Evolutionary conservation across 139 green algal species (phyloP).

Genomic region (Picochlorum sp.): DNA sequence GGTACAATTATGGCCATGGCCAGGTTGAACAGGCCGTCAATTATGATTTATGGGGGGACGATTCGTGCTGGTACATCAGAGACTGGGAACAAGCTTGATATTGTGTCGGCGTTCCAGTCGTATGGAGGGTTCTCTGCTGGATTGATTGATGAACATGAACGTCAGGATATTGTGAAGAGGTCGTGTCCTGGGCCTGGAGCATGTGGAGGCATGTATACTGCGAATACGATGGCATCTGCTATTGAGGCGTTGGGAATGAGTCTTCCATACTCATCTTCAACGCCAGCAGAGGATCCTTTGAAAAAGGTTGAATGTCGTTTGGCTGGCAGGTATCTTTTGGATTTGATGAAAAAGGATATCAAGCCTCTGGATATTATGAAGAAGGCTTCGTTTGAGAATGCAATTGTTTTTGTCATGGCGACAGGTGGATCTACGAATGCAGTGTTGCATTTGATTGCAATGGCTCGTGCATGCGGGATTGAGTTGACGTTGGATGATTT

Average conservation of each 20-base stretch:
- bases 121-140: constrained; percentile 79
- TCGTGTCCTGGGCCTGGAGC: constrained; percentile 80
- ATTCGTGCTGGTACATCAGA: constrained; percentile 75
- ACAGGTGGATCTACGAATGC: constrained; percentile 94
- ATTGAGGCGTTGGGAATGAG: constrained; percentile 96
- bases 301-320: constrained; percentile 90
- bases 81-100: constrained; percentile 67
- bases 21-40: constrained; percentile 81
- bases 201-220: constrained; percentile 95
- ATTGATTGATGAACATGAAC: constrained; percentile 74
- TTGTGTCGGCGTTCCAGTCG: constrained; percentile 93
- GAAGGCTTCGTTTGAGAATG: constrained; percentile 88
- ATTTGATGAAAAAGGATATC: constrained; percentile 82
- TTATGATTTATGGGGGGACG: constrained; percentile 99
- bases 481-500: constrained; percentile 90
- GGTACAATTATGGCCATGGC: constrained; percentile 94
- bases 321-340: constrained; percentile 73
- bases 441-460: constrained; percentile 81
- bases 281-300: constrained; percentile 87
- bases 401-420: constrained; percentile 86
- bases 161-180: constrained; percentile 82
- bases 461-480: constrained; percentile 65
- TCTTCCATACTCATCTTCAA: constrained; percentile 87
- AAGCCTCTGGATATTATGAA: constrained; percentile 97
- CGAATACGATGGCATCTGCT: constrained; percentile 97